These are phyloP conservation scores for Metschnikowia amazonensis DNA, from an alignment of 805 yeast species.

Conservation along the genomic window DNA sequence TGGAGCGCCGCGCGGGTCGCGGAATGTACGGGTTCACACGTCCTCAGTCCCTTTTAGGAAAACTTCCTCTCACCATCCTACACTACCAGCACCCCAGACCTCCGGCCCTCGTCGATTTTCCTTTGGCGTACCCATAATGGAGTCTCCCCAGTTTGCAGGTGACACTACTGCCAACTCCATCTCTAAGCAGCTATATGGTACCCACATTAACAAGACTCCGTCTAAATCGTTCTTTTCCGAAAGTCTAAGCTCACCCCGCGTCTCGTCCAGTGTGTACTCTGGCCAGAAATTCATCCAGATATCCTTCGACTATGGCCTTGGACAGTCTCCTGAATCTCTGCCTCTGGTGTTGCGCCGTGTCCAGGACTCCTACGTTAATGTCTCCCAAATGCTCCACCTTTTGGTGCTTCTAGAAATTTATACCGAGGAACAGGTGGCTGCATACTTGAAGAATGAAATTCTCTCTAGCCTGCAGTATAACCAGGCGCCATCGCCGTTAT, in stretches of 20 bases:
- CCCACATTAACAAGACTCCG: conserved; percentile 29
- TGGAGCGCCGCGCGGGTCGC: not conserved
- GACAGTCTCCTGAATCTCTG: conserved; percentile 1
- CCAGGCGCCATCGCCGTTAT: conserved; percentile 17
- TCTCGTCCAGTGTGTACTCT: conserved; percentile 27
- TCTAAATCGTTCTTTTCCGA: conserved; percentile 1
- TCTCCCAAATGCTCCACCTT: conserved; percentile 35
- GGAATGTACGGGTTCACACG: conserved; percentile 17
- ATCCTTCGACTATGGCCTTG: conserved; percentile 14
- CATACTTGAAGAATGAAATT: conserved; percentile 33
- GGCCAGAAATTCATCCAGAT: conserved; percentile 39
- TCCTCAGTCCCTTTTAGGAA: conserved; percentile 9
- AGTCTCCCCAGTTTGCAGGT: conserved; percentile 40
- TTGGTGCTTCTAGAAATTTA: conserved; percentile 28
- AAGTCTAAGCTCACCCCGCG: conserved; percentile 7
- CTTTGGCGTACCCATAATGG: conserved; percentile 24
- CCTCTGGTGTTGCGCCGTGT: conserved; percentile 35
- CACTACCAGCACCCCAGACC: not conserved
- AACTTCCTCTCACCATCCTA: not conserved
- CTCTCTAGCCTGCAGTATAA: conserved; percentile 29
- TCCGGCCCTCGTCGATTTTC: conserved; percentile 1
- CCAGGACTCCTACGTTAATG: conserved; percentile 40
- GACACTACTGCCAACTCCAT: conserved; percentile 41
- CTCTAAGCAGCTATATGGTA: conserved; percentile 30
- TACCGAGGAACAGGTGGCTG: conserved; percentile 25